A percentile compares a stretch with the other conserved stretches of the same genome.
These are phyloP conservation scores for Entamoeba invadens DNA, from an alignment of 208 protist species.

Conservation along the genomic window DNA sequence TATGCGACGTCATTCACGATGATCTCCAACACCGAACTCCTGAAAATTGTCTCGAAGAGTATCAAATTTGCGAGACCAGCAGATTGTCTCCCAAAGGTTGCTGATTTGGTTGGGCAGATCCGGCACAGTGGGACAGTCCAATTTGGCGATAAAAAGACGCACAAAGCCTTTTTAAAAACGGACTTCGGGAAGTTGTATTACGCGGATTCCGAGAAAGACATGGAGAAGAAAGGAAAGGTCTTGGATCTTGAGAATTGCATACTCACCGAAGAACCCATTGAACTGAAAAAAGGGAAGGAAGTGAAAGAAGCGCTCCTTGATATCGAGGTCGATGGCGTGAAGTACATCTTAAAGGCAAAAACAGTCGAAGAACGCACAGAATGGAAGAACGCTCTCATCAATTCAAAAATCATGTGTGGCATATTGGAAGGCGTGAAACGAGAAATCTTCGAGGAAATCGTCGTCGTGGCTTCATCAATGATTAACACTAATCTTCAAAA, in stretches of 20 bases:
- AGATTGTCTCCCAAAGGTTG: not conserved
- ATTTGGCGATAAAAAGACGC: not conserved
- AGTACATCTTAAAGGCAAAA: not conserved
- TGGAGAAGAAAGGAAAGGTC: not conserved
- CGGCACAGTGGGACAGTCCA: not conserved
- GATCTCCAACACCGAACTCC: not conserved
- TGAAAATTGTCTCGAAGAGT: not conserved
- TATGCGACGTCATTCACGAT: not conserved
- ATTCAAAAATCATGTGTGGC: not conserved
- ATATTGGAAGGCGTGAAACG: not conserved
- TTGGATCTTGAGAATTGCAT: not conserved
- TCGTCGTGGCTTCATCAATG: not conserved
- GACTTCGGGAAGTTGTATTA: not conserved
- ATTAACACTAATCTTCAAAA: not conserved
- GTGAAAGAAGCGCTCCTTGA: not conserved
- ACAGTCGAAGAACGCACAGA: not conserved
- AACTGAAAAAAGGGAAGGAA: not conserved
- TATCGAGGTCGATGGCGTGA: not conserved
- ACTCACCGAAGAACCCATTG: not conserved
- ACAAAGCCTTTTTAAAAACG: not conserved
- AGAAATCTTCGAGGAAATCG: not conserved
- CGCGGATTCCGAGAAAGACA: not conserved
- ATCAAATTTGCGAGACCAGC: not conserved
- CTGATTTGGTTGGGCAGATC: not conserved
- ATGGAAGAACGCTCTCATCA: not conserved